Evolutionary conservation across 805 yeast genomes (phyloP), one percentile per base, ranked within the genome.

Genomic region (Myxozyma mucilagina): DNA sequence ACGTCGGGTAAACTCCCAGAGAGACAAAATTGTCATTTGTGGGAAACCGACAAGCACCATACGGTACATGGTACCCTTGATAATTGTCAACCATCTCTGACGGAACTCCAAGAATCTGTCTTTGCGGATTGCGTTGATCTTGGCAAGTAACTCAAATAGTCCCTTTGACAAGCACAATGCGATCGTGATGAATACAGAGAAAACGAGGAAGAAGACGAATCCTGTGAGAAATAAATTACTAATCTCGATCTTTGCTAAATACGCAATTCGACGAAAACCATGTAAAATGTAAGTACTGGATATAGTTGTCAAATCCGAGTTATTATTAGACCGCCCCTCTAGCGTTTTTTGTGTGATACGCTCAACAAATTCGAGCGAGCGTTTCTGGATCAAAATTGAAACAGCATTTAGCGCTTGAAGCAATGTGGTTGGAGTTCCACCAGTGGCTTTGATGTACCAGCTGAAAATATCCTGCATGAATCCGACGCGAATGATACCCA

Each of bases 381-480:
- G 49, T 86, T 83, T 79, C 75, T 93, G 97, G 24, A 91, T 97
- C 13, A 94, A 87, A 57, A 94, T 83, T 1, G 97, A 90, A 47
- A 91, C 76, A 24, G 83, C 74, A 65, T 85, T 82, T 64, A 80
- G 74, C 69, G 90, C 85, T 7, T 82, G 76, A 47, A 93, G 75
- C 41, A 90, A 83, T 45, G 88, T 89, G 3, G 97, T 87, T 0
- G 96, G 85, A 0, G 81, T 73, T 59, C 99, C 99, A 42, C 97
- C 97, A 0, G 99, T 94, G 7, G 97, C 79, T 76, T 93, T 97
- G 55, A 93, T 86, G 74, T 93, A 93, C 99, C 99, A 93, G 73
- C 87, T 83, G 66, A 94, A 87, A 16, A 72, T 71, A 4, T 57
- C 54, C 74, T 92, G 97, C 84, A 93, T 87, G 70, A 91, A 89